Percentiles rank a stretch among this genome's conserved stretches.
Conservation (phyloP, 2,329 filamentous ascomycete species). For the Xylariaceae sp. region DNA sequence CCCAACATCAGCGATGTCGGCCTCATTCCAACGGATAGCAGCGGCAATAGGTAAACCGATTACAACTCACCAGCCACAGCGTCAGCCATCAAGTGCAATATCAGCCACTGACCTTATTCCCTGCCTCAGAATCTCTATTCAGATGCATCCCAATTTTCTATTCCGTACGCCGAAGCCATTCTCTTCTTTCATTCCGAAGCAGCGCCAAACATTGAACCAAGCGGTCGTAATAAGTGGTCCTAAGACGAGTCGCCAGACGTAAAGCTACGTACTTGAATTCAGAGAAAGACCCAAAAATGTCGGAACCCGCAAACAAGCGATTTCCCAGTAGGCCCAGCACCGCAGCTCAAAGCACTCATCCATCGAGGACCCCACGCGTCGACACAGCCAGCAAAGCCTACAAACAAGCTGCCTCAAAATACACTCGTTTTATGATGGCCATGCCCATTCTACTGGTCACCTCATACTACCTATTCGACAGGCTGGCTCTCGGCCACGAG, state of each 20-base stretch:
- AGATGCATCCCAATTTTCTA: too few species aligned
- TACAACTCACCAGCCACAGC: too few species aligned
- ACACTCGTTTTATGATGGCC: conserved; percentile 45
- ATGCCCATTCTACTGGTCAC: conserved; percentile 51
- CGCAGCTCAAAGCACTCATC: neutral
- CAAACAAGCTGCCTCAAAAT: conserved; percentile 39
- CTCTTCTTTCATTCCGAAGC: too few species aligned
- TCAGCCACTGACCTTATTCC: too few species aligned
- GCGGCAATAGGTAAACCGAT: too few species aligned
- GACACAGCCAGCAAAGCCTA: conserved; percentile 36
- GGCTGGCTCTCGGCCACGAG: conserved; percentile 26
- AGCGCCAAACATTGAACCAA: too few species aligned
- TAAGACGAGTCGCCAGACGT: neutral
- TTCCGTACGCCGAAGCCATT: too few species aligned
- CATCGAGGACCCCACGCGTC: conserved; percentile 12
- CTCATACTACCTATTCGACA: conserved; percentile 49
- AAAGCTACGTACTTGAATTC: neutral
- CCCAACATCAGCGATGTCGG: too few species aligned
- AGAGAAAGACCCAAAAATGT: neutral
- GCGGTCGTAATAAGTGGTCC: neutral
- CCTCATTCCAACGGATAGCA: too few species aligned
- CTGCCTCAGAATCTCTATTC: too few species aligned
- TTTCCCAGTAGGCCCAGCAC: neutral
- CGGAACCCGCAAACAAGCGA: neutral
- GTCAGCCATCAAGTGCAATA: too few species aligned